A percentile compares a stretch with the other conserved stretches of the same genome.
phyloP scores from a whole-genome alignment of 345 rosid genomes.

The Gossypium mustelinum region DNA sequence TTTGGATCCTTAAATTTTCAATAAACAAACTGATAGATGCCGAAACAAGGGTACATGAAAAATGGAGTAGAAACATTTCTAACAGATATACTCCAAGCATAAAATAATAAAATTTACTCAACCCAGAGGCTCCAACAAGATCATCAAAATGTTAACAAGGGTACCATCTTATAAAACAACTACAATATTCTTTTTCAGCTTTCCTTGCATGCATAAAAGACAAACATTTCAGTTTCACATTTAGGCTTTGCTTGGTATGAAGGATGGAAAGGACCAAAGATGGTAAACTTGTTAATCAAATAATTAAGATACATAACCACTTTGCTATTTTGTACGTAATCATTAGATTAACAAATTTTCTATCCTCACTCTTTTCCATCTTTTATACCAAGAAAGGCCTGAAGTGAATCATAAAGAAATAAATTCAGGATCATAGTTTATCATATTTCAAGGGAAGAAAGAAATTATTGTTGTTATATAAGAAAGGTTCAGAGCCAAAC shows the following conservation, averaged over 20 bases:
- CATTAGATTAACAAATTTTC: no score
- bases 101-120: background rate
- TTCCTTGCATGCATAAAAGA: background rate
- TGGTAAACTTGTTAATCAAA: no score
- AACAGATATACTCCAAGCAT: background rate
- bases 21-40: background rate
- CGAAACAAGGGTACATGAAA: background rate
- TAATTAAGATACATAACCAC: no score
- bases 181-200: background rate
- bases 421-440: background rate
- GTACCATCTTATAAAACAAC: background rate
- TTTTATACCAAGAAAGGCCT: no score
- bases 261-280: no score
- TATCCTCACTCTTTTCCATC: no score
- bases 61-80: background rate
- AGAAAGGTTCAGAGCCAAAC: background rate
- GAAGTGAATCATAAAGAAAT: background rate
- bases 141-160: background rate
- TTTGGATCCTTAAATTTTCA: background rate
- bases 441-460: background rate
- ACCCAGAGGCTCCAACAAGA: background rate
- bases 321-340: no score
- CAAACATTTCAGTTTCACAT: background rate
- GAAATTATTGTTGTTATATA: background rate
- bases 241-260: background rate